Conservation (phyloP, 768 basidiomycete genomes). For the Xerocomellus amylosporus region DNA sequence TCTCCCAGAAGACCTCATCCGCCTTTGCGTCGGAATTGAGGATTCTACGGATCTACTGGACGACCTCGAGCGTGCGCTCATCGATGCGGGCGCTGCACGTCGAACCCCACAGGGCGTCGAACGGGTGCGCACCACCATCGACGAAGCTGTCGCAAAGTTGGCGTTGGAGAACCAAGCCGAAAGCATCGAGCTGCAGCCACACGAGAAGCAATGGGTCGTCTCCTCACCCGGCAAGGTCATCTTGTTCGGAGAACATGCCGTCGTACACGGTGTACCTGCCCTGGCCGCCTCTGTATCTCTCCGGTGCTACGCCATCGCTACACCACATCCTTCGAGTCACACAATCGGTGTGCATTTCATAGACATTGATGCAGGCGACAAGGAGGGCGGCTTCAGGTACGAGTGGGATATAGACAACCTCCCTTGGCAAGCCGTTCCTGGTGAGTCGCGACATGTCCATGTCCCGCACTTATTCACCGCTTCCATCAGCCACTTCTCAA, state of each 20-base stretch:
- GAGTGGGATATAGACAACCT: slow-evolving; percentile 79
- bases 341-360: slow-evolving; percentile 58
- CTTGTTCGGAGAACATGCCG: slow-evolving; percentile 97
- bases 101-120: slow-evolving; percentile 41
- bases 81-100: slow-evolving; percentile 87
- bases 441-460: slow-evolving; percentile 6
- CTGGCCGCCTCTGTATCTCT: slow-evolving; percentile 94
- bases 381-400: slow-evolving; percentile 50
- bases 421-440: slow-evolving; percentile 75
- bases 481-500: slow-evolving; percentile 14
- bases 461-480: not conserved
- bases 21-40: slow-evolving; percentile 97
- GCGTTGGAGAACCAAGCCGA: slow-evolving; percentile 36
- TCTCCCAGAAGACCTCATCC: slow-evolving; percentile 96
- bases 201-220: slow-evolving; percentile 72
- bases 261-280: slow-evolving; percentile 97
- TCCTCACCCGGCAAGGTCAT: slow-evolving; percentile 98
- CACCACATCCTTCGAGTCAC: slow-evolving; percentile 57
- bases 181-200: slow-evolving; percentile 7
- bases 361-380: slow-evolving; percentile 53
- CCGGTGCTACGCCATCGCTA: slow-evolving; percentile 85
- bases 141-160: slow-evolving; percentile 68
- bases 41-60: slow-evolving; percentile 90
- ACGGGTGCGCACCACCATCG: slow-evolving; percentile 50
- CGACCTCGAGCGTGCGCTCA: slow-evolving; percentile 89